Evolutionary conservation across 1,284 basidiomycete genomes (phyloP).

Genomic region (Cryptococcus maquisensis): DNA sequence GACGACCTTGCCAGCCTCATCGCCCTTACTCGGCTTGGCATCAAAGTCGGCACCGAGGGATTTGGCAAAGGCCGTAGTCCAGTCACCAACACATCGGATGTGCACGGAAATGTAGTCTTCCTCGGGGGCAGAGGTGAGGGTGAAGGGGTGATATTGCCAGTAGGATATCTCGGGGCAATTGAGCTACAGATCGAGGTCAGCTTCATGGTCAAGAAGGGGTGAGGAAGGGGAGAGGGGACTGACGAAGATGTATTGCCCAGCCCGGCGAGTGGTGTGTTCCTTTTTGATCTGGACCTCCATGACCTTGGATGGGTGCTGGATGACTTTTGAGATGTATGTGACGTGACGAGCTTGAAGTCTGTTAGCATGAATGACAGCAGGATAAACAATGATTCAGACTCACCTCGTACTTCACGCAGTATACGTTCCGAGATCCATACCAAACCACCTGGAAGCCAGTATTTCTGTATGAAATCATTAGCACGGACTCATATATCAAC

Average conservation of each 20-base stretch:
- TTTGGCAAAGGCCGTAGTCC: slow-evolving; percentile 68
- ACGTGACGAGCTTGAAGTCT: slow-evolving; percentile 59
- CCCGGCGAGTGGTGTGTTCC: slow-evolving; percentile 70
- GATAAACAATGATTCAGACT: not conserved
- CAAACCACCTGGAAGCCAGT: slow-evolving; percentile 79
- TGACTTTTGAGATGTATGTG: slow-evolving; percentile 86
- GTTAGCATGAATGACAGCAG: not conserved
- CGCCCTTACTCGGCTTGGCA: slow-evolving; percentile 51
- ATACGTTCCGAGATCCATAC: slow-evolving; percentile 81
- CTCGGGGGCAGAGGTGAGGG: slow-evolving; percentile 62
- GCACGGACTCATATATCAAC: not conserved
- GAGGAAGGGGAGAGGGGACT: slow-evolving; percentile 20
- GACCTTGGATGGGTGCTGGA: slow-evolving; percentile 85
- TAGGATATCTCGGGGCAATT: slow-evolving; percentile 75
- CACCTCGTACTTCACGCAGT: slow-evolving; percentile 72
- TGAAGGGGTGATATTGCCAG: slow-evolving; percentile 91
- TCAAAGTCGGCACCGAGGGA: slow-evolving; percentile 78
- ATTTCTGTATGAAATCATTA: slow-evolving; percentile 57
- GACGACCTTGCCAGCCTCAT: slow-evolving; percentile 51
- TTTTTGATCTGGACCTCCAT: slow-evolving; percentile 92
- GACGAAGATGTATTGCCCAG: slow-evolving; percentile 83
- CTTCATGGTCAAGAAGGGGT: not conserved
- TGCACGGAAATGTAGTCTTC: slow-evolving; percentile 80
- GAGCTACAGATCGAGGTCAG: slow-evolving; percentile 4
- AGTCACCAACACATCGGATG: slow-evolving; percentile 80